Conservation (phyloP, 441 rosid species). For the Populus hybrid region DNA sequence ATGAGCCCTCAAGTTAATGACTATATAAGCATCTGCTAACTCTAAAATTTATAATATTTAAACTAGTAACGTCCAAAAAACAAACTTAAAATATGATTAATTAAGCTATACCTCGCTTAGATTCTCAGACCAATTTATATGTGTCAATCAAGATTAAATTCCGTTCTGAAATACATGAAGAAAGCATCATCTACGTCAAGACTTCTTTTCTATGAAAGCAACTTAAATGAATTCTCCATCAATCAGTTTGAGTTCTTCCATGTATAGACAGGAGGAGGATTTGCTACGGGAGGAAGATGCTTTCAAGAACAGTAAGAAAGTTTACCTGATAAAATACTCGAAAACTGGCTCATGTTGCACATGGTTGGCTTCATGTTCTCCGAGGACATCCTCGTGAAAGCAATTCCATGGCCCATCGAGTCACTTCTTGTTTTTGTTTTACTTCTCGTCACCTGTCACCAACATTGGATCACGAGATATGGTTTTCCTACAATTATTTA, state of each 20-base stretch:
- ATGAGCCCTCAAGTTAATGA: rapidly evolving
- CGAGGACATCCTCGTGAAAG: background rate
- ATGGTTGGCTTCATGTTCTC: background rate
- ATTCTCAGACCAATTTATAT: no score
- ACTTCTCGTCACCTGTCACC: background rate
- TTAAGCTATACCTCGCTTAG: no score
- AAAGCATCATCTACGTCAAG: no score
- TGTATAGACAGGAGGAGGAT: no score
- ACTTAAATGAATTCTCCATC: background rate
- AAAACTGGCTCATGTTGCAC: background rate
- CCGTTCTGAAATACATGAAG: no score
- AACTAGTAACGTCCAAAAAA: no score
- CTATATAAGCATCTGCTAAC: rapidly evolving
- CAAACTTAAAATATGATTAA: no score
- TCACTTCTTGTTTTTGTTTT: background rate
- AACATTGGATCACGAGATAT: slow-evolving; percentile 33
- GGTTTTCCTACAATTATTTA: slow-evolving; percentile 1
- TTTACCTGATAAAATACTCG: background rate
- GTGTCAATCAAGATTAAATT: no score
- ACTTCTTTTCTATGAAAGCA: no score
- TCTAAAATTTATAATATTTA: rapidly evolving
- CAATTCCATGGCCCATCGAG: background rate
- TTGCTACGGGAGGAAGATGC: background rate
- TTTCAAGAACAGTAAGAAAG: background rate
- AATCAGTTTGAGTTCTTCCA: background rate